Conservation (phyloP, 345 rosid genomes). For the Melastoma malabathricum region DNA sequence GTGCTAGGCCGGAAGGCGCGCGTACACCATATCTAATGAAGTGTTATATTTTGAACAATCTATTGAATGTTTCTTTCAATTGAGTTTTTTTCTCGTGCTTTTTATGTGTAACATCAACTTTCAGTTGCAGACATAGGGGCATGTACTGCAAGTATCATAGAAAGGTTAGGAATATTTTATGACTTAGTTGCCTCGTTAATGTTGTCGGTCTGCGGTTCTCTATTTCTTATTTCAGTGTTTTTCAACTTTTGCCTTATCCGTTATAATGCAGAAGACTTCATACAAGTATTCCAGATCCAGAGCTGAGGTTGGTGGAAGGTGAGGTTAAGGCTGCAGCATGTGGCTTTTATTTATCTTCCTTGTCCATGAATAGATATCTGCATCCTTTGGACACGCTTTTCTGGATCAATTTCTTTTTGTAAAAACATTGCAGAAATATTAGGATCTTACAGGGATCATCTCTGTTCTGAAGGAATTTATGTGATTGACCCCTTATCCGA, state of each 20-base stretch:
- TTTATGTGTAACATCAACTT: constrained; percentile 2
- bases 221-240: no score
- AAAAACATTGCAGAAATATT: constrained; percentile 39
- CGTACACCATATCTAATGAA: no score
- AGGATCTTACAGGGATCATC: no score
- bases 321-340: constrained; percentile 9
- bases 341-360: not conserved
- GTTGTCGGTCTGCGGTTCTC: no score
- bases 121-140: constrained; percentile 53
- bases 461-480: constrained; percentile 46
- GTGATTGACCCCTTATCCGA: constrained; percentile 46
- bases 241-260: no score
- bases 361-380: not conserved
- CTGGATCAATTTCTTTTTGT: not conserved
- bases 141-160: constrained; percentile 58
- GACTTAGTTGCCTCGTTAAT: constrained; percentile 11
- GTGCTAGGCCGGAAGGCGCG: no score
- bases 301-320: constrained; percentile 88
- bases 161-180: constrained; percentile 27
- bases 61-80: not conserved
- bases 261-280: constrained; percentile 46
- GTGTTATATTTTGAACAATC: not conserved
- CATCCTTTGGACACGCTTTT: not conserved
- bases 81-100: constrained; percentile 2
- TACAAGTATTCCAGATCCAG: constrained; percentile 37